Base-by-base conservation (phyloP, 768 basidiomycete genomes). In the Mycena sanguinolenta region DNA sequence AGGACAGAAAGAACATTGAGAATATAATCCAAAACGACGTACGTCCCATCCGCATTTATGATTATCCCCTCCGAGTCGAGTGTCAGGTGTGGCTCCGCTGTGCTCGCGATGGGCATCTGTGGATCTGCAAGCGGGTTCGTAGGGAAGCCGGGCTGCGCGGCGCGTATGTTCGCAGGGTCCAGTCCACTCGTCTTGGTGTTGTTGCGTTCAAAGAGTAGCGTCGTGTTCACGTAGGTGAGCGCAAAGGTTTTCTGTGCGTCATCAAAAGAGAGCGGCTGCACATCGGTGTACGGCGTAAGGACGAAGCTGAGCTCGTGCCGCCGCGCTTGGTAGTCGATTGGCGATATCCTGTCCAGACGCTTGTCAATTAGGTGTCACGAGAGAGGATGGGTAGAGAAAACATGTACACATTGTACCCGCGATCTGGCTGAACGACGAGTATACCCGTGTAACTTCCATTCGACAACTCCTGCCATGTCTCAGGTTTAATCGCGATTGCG, bases 21-120 rank as follows among this genome's bases (percentile, higher is more conserved):
- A n/a, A n/a, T n/a, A n/a, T n/a, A n/a, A n/a, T n/a, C n/a, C n/a
- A n/a, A 34, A 34, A 34, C 39, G 16, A 79, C 86, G 63, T 69
- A 89, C 88, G 85, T 86, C 72, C 91, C 91, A 72, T 92, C 91
- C 0, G 79, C 73, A 73, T 89, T 87, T 10, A 87, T 79, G 1
- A 88, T 87, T 16, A 92, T 64, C 0, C 90, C 90, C 75, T 92
- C 91, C 1, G 84, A 80, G 70, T 93, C 91, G 3, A 90, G 73
- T 2, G 82, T 83, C 36, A 92, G 77, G 32, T 85, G 87, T 58
- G 84, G 79, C 70, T 87, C 84, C 4, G 71, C 69, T 1, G 54
- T 69, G 13, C 83, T 84, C 0, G 84, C 82, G 28, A 86, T 84
- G 1, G 90, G 88, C 74, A 89, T 80, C 39, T 79, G 73, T 0